phyloP scores from a whole-genome alignment of 2,329 filamentous ascomycete genomes.

The Thermochaetoides dissita region DNA sequence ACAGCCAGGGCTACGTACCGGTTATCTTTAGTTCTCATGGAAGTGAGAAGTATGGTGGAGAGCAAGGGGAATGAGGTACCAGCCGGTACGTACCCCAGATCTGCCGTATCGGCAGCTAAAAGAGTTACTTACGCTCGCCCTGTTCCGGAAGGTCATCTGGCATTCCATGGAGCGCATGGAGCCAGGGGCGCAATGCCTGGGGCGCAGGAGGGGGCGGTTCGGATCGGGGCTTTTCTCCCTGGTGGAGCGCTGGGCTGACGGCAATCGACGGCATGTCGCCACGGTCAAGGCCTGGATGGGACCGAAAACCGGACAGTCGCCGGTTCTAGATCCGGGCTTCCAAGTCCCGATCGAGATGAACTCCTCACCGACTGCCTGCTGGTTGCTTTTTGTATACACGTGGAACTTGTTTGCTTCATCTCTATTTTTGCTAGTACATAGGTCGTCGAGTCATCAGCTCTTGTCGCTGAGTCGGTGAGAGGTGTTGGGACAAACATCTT shows the following conservation, averaged over 20 bases:
- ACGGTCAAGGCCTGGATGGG: not conserved
- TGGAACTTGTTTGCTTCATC: too few relatives aligned
- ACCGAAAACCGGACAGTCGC: conserved; percentile 5
- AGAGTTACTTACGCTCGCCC: not conserved
- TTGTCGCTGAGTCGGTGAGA: not conserved
- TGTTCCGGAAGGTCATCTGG: conserved; percentile 4
- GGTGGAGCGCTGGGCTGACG: conserved; percentile 6
- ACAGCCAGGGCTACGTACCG: too few relatives aligned
- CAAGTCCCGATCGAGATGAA: conserved; percentile 2
- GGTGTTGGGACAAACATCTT: not conserved
- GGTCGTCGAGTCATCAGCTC: not conserved
- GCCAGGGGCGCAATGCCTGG: too few relatives aligned
- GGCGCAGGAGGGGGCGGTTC: not conserved
- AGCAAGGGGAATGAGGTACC: not conserved
- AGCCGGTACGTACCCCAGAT: not conserved
- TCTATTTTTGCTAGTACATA: too few relatives aligned
- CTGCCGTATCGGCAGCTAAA: not conserved
- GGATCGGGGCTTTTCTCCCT: conserved; percentile 1
- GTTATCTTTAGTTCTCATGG: too few relatives aligned
- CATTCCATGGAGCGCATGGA: not conserved
- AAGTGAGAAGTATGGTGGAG: not conserved
- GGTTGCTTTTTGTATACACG: too few relatives aligned
- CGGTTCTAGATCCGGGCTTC: not conserved
- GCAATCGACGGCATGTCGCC: conserved; percentile 4
- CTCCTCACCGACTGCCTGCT: not conserved